Evolutionary conservation across 2,329 filamentous ascomycete genomes (phyloP).

Genomic region (Botryotinia narcissicola): DNA sequence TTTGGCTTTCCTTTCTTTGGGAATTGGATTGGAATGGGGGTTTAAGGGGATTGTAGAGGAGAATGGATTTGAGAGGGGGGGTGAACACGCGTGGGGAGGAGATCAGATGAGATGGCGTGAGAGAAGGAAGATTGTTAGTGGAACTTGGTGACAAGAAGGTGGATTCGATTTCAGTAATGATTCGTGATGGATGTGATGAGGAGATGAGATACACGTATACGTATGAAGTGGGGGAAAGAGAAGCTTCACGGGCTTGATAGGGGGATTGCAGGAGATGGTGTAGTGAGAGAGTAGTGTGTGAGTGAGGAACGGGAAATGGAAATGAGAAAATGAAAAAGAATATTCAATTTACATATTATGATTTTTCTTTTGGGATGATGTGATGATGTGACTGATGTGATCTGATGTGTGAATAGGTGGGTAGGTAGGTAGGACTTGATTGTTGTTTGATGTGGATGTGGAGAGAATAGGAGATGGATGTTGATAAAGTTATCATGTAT

Average conservation of each 20-base stretch:
- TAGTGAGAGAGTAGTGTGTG: neutral
- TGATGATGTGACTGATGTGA: neutral
- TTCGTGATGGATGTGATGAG: conserved; percentile 8
- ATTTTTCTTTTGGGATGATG: neutral
- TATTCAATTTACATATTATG: neutral
- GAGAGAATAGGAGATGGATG: no score
- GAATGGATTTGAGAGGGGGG: neutral
- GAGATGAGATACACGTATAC: conserved; percentile 1
- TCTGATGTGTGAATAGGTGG: no score
- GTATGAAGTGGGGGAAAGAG: conserved; percentile 1
- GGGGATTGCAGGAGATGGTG: neutral
- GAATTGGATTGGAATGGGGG: neutral
- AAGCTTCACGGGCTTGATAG: neutral
- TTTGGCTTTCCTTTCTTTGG: conserved; percentile 1
- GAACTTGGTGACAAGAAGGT: neutral
- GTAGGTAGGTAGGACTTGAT: no score
- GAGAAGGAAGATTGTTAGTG: neutral
- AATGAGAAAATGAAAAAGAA: conserved; percentile 15
- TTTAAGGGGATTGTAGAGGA: neutral
- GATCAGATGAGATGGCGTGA: neutral
- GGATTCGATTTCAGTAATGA: neutral
- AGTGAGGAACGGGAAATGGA: neutral
- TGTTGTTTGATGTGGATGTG: no score
- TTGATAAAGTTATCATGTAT: no score
- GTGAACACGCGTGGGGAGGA: neutral